Percentiles rank a stretch among this genome's conserved stretches.
Conservation (phyloP, 768 basidiomycete genomes). For the Russula vinacea region DNA sequence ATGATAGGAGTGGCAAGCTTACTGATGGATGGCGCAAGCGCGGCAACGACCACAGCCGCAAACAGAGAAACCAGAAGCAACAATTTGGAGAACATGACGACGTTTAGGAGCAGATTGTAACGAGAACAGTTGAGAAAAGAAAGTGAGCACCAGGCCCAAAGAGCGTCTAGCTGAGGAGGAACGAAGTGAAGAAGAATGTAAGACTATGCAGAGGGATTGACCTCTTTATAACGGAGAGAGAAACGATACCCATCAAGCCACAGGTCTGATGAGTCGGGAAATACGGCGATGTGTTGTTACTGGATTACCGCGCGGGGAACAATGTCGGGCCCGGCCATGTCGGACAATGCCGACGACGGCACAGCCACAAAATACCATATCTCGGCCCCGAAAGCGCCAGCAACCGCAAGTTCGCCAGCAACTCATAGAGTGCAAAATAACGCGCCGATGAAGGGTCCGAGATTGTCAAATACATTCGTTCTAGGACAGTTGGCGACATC, state of each 20-base stretch:
- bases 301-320: too few relatives aligned
- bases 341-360: conserved; percentile 3
- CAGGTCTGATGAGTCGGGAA: neutral
- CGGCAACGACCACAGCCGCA: conserved; percentile 14
- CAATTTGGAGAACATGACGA: conserved; percentile 23
- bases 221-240: conserved; percentile 16
- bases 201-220: neutral
- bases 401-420: too few relatives aligned
- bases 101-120: neutral
- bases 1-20: conserved; percentile 9
- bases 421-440: too few relatives aligned
- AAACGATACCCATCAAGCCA: conserved; percentile 4
- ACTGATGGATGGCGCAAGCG: conserved; percentile 16
- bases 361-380: too few relatives aligned
- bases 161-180: conserved; percentile 22
- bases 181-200: neutral
- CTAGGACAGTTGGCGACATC: too few relatives aligned
- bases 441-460: too few relatives aligned
- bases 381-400: too few relatives aligned
- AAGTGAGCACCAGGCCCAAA: conserved; percentile 25
- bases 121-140: neutral
- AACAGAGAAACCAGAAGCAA: conserved; percentile 14
- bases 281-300: neutral
- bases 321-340: too few relatives aligned
- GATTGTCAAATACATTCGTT: too few relatives aligned